Base-by-base conservation (phyloP, 2,329 filamentous ascomycete genomes). In the Colletotrichum noveboracense region DNA sequence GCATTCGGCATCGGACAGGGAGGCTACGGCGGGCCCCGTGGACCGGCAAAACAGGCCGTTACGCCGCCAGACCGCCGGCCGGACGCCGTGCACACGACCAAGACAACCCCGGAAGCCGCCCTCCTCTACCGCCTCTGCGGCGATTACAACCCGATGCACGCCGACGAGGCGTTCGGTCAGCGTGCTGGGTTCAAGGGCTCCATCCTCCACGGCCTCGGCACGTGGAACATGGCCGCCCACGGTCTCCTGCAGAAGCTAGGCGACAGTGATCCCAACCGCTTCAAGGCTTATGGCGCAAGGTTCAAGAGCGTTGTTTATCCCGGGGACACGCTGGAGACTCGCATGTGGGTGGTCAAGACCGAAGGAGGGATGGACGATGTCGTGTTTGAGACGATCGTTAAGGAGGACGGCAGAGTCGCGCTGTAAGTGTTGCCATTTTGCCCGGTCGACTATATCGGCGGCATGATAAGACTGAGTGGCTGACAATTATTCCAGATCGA, bases 111-210 rank as follows among this genome's bases (percentile, higher is more conserved):
- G 1, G 86, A 87, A 77, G 80, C 80, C 6, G 84, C 85, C 1
- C 79, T 87, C 3, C 79, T 88, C 1, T 88, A 88, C 68, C 80
- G 86, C 3, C 79, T 89, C 12, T 88, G 86, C 76, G 87, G 88
- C 1, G 87, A 89, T 74, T 89, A 88, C 78, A 89, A 89, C 75
- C 87, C 88, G 8, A 80, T 88, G 61, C 87, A 88, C 77, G 86
- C 83, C 2, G 85, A 86, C 66, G 85, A 86, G n/a, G 83, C 80
- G 18, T 86, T 86, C 56, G 86, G 86, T 2, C 79, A 80, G 76
- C 81, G 82, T 7, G 85, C 86, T 10, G 87, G 87, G 16, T 88
- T 88, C 77, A 85, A 85, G 48, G 86, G 86, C 2, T 82, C 83
- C 6, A 88, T 89, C 70, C 79, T 88, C 64, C 87, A 89, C 70